Percentiles rank a stretch among this genome's conserved stretches.
Conservation (phyloP, 2,329 filamentous ascomycete genomes). For the Geosmithia putterillii region DNA sequence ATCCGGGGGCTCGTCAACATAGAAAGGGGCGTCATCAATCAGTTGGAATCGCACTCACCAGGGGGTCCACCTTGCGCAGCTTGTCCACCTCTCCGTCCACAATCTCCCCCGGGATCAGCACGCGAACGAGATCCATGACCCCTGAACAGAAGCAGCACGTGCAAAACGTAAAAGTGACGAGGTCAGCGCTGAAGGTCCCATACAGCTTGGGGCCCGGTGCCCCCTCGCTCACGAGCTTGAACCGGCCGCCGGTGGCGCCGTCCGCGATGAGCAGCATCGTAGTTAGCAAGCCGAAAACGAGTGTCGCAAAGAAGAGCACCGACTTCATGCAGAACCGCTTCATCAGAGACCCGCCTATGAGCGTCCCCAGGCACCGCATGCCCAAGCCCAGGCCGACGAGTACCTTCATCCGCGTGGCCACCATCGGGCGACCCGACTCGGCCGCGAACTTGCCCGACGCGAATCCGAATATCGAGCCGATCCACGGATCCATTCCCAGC, state of each 20-base stretch:
- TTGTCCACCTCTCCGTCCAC: conserved; percentile 37
- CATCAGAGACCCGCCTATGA: conserved; percentile 36
- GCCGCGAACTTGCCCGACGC: conserved; percentile 35
- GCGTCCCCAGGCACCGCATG: conserved; percentile 35
- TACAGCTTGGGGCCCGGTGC: conserved; percentile 17
- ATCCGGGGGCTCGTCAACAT: too few species aligned
- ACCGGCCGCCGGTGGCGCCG: conserved; percentile 31
- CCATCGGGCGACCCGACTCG: conserved; percentile 6
- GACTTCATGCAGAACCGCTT: conserved; percentile 32
- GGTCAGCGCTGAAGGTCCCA: conserved; percentile 18
- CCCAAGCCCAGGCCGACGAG: conserved; percentile 36
- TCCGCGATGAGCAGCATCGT: conserved; percentile 34
- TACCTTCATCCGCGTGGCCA: conserved; percentile 32
- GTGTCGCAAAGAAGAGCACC: conserved; percentile 27
- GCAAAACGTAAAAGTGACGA: conserved; percentile 35
- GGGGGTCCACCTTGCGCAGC: conserved; percentile 31
- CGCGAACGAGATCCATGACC: conserved; percentile 38
- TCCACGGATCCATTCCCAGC: conserved; percentile 37
- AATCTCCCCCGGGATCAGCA: conserved; percentile 37
- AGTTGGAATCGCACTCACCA: conserved; percentile 13
- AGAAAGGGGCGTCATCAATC: not conserved
- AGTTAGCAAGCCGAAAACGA: conserved; percentile 32
- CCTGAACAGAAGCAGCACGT: conserved; percentile 27
- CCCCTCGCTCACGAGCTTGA: conserved; percentile 11
- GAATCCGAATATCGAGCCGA: conserved; percentile 33